A percentile compares a stretch with the other conserved stretches of the same genome.
These are phyloP conservation scores for Mycena rosella DNA, from an alignment of 768 basidiomycete species.

Conservation along the genomic window DNA sequence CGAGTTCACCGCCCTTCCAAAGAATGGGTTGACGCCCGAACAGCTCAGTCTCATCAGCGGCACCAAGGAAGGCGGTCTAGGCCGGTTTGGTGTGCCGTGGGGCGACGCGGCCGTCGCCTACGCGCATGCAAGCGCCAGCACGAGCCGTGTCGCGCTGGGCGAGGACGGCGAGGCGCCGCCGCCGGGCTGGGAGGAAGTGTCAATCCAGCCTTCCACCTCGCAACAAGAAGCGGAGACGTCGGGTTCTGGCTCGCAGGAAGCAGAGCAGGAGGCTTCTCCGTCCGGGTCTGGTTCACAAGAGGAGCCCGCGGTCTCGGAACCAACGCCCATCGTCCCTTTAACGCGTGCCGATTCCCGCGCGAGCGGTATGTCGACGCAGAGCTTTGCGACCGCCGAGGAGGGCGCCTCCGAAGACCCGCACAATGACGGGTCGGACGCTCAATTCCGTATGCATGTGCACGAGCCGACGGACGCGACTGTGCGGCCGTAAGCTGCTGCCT, in stretches of 20 bases:
- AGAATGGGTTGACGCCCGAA: constrained; percentile 71
- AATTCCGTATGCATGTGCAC: constrained; percentile 14
- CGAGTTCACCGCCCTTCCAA: constrained; percentile 74
- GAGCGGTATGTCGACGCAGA: constrained; percentile 31
- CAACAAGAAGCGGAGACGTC: neutral
- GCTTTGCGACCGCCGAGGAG: constrained; percentile 33
- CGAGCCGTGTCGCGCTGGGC: constrained; percentile 27
- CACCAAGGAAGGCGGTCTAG: constrained; percentile 69
- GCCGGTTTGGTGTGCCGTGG: constrained; percentile 81
- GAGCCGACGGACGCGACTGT: constrained; percentile 33
- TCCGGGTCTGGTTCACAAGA: neutral
- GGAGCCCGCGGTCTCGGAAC: neutral
- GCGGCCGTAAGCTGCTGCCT: too few relatives aligned
- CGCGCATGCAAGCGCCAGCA: constrained; percentile 45
- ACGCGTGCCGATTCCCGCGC: constrained; percentile 32
- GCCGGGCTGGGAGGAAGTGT: constrained; percentile 32
- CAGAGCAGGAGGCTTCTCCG: constrained; percentile 15
- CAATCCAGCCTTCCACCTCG: neutral
- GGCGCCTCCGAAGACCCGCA: neutral
- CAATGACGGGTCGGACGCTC: neutral
- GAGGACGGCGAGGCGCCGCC: constrained; percentile 27
- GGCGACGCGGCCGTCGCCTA: constrained; percentile 80
- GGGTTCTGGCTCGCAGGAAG: neutral
- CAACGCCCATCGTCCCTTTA: neutral
- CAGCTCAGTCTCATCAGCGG: constrained; percentile 75